Evolutionary conservation across 225 moss, liverwort and hornwort species (phyloP).

Genomic region (Pleurozium schreberi): DNA sequence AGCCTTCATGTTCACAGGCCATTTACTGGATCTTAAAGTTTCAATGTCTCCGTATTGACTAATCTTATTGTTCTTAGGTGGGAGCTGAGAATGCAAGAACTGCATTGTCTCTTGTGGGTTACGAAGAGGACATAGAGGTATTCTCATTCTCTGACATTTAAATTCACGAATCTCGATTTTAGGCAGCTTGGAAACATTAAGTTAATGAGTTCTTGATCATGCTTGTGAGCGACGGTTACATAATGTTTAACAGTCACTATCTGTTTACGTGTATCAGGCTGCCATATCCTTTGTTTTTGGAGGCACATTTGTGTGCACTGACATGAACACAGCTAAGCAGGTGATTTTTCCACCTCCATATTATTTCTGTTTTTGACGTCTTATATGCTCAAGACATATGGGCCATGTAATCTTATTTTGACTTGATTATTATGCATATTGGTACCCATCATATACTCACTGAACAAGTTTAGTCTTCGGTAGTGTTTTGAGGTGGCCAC

Average conservation of each 20-base stretch:
- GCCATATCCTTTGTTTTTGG: constrained; percentile 93
- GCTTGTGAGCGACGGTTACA: not conserved
- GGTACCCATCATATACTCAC: not conserved
- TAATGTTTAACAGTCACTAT: not conserved
- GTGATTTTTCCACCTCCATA: constrained; percentile 8
- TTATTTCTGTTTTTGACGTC: not conserved
- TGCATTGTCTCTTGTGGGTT: constrained; percentile 82
- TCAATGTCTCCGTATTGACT: not conserved
- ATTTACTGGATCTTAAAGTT: not conserved
- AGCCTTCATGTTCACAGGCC: not conserved
- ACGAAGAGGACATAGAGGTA: constrained; percentile 74
- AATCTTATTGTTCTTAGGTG: constrained; percentile 43
- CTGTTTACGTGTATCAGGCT: constrained; percentile 33
- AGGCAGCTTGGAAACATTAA: not conserved
- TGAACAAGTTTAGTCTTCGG: not conserved
- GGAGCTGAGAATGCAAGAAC: constrained; percentile 70
- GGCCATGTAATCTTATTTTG: not conserved
- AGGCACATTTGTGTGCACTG: constrained; percentile 75
- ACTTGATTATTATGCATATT: not conserved
- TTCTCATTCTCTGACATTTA: not conserved
- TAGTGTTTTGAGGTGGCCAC: not conserved
- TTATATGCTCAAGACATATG: not conserved
- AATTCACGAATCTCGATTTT: not conserved
- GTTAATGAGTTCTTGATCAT: not conserved
- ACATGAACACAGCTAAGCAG: constrained; percentile 86